Evolutionary conservation across 2,329 filamentous ascomycete species (phyloP).

Genomic region (Lasiodiplodia sp.): DNA sequence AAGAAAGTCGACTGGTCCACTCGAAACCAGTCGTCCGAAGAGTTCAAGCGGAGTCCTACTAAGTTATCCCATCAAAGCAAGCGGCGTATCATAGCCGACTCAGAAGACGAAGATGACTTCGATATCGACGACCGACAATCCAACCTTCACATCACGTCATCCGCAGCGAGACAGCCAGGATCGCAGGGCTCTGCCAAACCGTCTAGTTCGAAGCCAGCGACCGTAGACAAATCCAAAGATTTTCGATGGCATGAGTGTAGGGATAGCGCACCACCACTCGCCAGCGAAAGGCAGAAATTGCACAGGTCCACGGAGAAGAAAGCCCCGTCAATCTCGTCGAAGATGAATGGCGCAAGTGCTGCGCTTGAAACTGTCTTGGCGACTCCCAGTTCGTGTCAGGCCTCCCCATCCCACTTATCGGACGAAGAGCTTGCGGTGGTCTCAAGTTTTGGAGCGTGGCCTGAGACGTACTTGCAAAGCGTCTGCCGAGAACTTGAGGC

Average conservation of each 20-base stretch:
- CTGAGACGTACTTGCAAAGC: neutral
- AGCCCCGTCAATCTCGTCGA: neutral
- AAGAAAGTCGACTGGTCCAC: constrained; percentile 2
- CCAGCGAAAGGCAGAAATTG: neutral
- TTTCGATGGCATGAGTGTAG: constrained; percentile 25
- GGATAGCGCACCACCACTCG: neutral
- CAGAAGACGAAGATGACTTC: constrained; percentile 25
- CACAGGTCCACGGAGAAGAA: neutral
- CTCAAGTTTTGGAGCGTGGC: constrained; percentile 6
- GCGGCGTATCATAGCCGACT: constrained; percentile 24
- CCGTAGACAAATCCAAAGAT: constrained; percentile 17
- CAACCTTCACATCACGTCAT: neutral
- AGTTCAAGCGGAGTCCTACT: neutral
- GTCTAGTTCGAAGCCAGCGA: neutral
- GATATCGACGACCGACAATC: constrained; percentile 1
- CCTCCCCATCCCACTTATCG: neutral
- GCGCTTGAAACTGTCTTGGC: neutral
- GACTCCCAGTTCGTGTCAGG: constrained; percentile 15
- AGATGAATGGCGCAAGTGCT: neutral
- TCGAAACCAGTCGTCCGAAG: neutral
- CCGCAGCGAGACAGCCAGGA: neutral
- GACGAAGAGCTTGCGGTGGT: neutral
- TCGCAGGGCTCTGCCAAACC: neutral
- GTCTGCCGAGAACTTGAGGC: constrained; percentile 11
- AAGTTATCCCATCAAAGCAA: constrained; percentile 17